phyloP scores from a whole-genome alignment of 768 basidiomycete species.

The Suillus tomentosus region DNA sequence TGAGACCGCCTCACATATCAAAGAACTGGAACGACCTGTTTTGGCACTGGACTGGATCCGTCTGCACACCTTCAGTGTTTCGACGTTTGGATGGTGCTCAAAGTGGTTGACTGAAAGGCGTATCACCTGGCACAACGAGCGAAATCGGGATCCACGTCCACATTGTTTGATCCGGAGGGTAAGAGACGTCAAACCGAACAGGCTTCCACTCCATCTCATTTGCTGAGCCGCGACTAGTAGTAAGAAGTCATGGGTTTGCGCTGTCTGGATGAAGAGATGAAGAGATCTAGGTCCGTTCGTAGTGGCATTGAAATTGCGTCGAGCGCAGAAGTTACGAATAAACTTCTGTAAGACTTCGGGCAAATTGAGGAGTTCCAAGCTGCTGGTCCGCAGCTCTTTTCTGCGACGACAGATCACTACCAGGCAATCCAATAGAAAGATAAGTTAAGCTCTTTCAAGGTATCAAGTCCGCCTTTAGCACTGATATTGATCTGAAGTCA shows the following conservation, averaged over 20 bases:
- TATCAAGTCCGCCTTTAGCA: not conserved
- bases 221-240: not conserved
- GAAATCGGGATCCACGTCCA: slow-evolving; percentile 26
- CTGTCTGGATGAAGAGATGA: slow-evolving; percentile 6
- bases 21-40: slow-evolving; percentile 64
- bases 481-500: too few species aligned
- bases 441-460: not conserved
- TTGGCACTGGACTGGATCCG: slow-evolving; percentile 73
- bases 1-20: slow-evolving; percentile 48
- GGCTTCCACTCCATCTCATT: slow-evolving; percentile 30
- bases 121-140: slow-evolving; percentile 58
- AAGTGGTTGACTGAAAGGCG: slow-evolving; percentile 7
- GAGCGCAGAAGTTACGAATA: not conserved
- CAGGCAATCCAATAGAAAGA: not conserved
- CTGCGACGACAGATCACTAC: too few species aligned
- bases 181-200: slow-evolving; percentile 32
- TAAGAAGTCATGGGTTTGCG: too few species aligned
- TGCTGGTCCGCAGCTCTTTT: not conserved
- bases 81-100: not conserved
- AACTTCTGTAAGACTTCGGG: not conserved
- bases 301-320: not conserved
- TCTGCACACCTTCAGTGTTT: slow-evolving; percentile 66
- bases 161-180: slow-evolving; percentile 16
- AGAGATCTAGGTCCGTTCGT: slow-evolving; percentile 1
- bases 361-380: slow-evolving; percentile 2